These are phyloP conservation scores for Ramaria rubella DNA, from an alignment of 768 basidiomycete species.

Conservation along the genomic window DNA sequence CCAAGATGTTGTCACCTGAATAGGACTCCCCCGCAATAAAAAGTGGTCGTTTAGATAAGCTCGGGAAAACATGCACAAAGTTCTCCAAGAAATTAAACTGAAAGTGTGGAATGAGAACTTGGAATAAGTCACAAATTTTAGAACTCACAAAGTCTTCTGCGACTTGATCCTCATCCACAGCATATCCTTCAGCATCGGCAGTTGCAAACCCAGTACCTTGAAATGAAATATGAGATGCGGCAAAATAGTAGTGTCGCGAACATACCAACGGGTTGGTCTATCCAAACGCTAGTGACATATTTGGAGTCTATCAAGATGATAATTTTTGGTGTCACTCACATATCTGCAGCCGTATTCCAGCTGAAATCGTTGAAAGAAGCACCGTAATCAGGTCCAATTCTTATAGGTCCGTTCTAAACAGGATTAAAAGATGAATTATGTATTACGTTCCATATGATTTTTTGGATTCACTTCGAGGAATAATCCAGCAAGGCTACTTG, in stretches of 20 bases:
- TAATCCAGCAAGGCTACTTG: conserved; percentile 7
- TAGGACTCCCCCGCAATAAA: conserved; percentile 70
- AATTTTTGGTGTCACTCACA: not conserved
- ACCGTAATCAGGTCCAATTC: conserved; percentile 45
- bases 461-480: conserved; percentile 5
- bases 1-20: conserved; percentile 57
- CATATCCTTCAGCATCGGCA: conserved; percentile 51
- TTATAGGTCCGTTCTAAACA: conserved; percentile 58
- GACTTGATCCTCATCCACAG: conserved; percentile 59
- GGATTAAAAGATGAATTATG: not conserved
- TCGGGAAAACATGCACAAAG: conserved; percentile 68
- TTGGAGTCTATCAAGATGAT: not conserved
- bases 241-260: not conserved
- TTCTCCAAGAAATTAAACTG: conserved; percentile 59
- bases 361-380: conserved; percentile 47
- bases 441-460: not conserved
- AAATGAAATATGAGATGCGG: not conserved
- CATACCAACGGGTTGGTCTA: conserved; percentile 10
- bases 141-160: conserved; percentile 37
- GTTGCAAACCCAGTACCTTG: conserved; percentile 57
- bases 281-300: conserved; percentile 4
- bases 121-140: not conserved
- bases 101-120: not conserved
- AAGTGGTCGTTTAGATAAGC: conserved; percentile 57
- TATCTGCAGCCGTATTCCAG: conserved; percentile 55